Conservation (phyloP, 208 protist genomes). For the Tritrichomonas musculus region DNA sequence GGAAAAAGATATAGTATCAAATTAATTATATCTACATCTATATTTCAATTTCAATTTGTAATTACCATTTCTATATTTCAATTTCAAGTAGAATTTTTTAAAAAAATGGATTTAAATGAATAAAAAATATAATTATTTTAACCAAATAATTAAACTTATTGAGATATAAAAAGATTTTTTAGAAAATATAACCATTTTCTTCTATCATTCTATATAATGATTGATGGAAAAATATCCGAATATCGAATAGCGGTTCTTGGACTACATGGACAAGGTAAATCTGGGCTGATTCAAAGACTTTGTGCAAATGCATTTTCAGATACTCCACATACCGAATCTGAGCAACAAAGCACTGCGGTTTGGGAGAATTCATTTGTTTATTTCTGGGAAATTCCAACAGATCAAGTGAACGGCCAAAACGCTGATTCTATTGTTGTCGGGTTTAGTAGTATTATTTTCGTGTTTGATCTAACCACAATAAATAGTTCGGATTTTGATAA, state of each 20-base stretch:
- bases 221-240: not conserved
- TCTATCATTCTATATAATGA: not conserved
- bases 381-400: not conserved
- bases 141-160: too few relatives aligned
- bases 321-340: not conserved
- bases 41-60: too few relatives aligned
- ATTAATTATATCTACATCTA: too few relatives aligned
- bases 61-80: too few relatives aligned
- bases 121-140: too few relatives aligned
- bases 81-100: too few relatives aligned
- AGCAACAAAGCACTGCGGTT: not conserved
- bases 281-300: not conserved
- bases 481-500: not conserved
- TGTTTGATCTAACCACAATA: not conserved
- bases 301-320: not conserved
- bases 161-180: too few relatives aligned
- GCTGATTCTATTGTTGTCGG: not conserved
- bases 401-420: not conserved
- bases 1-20: too few relatives aligned
- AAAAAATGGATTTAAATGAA: too few relatives aligned
- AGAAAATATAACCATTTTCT: too few relatives aligned
- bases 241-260: not conserved
- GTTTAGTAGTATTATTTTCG: not conserved
- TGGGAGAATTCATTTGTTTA: constrained; percentile 6
- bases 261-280: not conserved